These are phyloP conservation scores for Podaxis carcinomalis DNA, from an alignment of 768 basidiomycete species.

Conservation along the genomic window DNA sequence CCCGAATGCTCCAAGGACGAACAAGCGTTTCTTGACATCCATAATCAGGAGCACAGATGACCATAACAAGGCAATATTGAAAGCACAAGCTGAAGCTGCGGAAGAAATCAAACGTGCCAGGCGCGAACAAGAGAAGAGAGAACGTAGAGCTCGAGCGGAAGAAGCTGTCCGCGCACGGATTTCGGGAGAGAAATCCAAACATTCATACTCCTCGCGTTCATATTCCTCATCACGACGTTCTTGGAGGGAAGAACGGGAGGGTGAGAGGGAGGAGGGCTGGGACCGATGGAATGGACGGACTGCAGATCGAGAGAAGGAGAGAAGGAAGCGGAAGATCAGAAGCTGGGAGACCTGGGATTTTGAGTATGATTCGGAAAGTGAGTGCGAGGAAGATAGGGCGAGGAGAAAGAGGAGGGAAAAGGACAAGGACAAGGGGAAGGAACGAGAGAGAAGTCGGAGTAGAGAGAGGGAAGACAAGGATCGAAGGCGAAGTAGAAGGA, in stretches of 20 bases:
- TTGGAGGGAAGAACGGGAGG: slow-evolving; percentile 9
- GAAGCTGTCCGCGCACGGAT: slow-evolving; percentile 51
- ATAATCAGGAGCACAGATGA: slow-evolving; percentile 95
- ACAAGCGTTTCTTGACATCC: slow-evolving; percentile 77
- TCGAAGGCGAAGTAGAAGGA: slow-evolving; percentile 15
- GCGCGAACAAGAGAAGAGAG: slow-evolving; percentile 60
- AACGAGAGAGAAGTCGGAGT: slow-evolving; percentile 21
- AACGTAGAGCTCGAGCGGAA: slow-evolving; percentile 63
- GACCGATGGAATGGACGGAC: slow-evolving; percentile 54
- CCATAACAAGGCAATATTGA: slow-evolving; percentile 84
- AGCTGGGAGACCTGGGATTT: slow-evolving; percentile 51
- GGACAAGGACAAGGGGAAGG: slow-evolving; percentile 15
- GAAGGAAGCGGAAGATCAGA: slow-evolving; percentile 38
- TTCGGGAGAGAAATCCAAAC: neutral
- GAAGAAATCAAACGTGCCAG: slow-evolving; percentile 67
- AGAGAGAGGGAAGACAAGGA: slow-evolving; percentile 20
- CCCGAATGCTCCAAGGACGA: slow-evolving; percentile 67
- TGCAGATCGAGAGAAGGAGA: slow-evolving; percentile 23
- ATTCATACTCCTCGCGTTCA: neutral
- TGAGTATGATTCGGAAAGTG: slow-evolving; percentile 26
- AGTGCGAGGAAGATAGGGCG: slow-evolving; percentile 16
- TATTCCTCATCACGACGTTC: slow-evolving; percentile 9
- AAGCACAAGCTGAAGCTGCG: slow-evolving; percentile 67
- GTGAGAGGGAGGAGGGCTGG: slow-evolving; percentile 36
- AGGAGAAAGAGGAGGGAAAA: slow-evolving; percentile 20